Percentiles rank a stretch among this genome's conserved stretches.
These are phyloP conservation scores for Melaleuca alternifolia DNA, from an alignment of 345 rosid species.

Conservation along the genomic window DNA sequence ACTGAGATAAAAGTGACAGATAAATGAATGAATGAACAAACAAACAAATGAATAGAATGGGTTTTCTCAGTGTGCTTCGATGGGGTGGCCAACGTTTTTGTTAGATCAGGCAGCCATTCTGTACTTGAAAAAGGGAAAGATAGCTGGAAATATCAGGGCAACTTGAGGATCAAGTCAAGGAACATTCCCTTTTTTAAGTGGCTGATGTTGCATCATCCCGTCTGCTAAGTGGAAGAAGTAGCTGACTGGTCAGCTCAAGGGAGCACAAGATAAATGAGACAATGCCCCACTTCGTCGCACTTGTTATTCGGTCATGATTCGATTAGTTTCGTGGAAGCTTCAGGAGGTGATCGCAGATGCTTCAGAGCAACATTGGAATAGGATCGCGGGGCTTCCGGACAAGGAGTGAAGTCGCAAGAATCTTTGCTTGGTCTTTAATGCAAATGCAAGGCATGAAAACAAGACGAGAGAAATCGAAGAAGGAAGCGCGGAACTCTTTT, in stretches of 20 bases:
- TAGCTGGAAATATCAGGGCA: too few species aligned
- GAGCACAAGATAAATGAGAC: not conserved
- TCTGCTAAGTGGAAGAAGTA: too few species aligned
- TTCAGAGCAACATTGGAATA: not conserved
- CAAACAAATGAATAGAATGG: not conserved
- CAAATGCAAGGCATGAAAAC: not conserved
- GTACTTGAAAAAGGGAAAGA: too few species aligned
- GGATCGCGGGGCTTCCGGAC: not conserved
- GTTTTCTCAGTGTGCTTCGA: not conserved
- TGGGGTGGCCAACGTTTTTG: not conserved
- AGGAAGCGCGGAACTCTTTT: not conserved
- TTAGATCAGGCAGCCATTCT: not conserved
- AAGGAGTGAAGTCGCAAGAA: not conserved
- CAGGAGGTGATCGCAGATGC: not conserved
- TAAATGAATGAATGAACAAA: too few species aligned
- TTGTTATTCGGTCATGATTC: not conserved
- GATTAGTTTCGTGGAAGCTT: not conserved
- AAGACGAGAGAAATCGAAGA: not conserved
- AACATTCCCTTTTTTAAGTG: not conserved
- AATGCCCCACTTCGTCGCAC: not conserved
- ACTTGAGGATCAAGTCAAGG: not conserved
- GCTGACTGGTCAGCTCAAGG: not conserved
- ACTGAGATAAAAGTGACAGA: too few species aligned
- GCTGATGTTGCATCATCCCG: too few species aligned
- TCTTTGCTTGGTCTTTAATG: not conserved